Conservation (phyloP, 2,329 filamentous ascomycete genomes). For the Sordariomycetes sp. region DNA sequence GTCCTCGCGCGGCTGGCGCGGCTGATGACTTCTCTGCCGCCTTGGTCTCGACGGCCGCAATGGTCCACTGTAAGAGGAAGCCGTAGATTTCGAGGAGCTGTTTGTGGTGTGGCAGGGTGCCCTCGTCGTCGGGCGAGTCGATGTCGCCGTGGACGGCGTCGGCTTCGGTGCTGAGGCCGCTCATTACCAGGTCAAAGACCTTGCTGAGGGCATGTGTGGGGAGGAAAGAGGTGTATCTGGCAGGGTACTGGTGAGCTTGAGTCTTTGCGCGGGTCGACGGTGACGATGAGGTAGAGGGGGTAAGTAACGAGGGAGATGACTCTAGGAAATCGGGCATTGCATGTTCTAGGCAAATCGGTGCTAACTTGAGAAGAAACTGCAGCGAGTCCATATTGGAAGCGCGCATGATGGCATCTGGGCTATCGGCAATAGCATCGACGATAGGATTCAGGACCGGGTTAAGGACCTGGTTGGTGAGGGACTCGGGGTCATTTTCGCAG, state of each 20-base stretch:
- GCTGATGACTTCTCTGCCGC: slow-evolving; percentile 76
- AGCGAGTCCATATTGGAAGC: slow-evolving; percentile 80
- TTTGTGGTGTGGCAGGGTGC: slow-evolving; percentile 78
- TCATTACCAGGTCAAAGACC: slow-evolving; percentile 83
- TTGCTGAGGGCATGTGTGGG: slow-evolving; percentile 82
- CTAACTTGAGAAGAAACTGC: slow-evolving; percentile 95
- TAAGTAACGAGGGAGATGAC: too few species aligned
- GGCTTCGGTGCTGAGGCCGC: slow-evolving; percentile 74
- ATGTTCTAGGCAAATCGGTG: slow-evolving; percentile 19
- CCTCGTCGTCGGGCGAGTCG: slow-evolving; percentile 80
- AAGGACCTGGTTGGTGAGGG: slow-evolving; percentile 67
- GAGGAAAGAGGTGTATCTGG: slow-evolving; percentile 71
- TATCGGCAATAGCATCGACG: slow-evolving; percentile 84
- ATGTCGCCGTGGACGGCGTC: slow-evolving; percentile 79
- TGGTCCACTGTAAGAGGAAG: slow-evolving; percentile 90
- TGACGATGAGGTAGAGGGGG: too few species aligned
- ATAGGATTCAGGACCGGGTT: slow-evolving; percentile 86
- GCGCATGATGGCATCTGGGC: slow-evolving; percentile 77
- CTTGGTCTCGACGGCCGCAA: slow-evolving; percentile 89
- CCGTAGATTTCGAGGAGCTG: slow-evolving; percentile 87
- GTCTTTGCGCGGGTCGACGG: neutral
- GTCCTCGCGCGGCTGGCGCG: slow-evolving; percentile 58
- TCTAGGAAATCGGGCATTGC: neutral
- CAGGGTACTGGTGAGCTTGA: slow-evolving; percentile 1
- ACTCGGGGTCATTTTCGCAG: slow-evolving; percentile 85